These are phyloP conservation scores for Colletotrichum chlorophyti DNA, from an alignment of 2,329 filamentous ascomycete species.

Conservation along the genomic window DNA sequence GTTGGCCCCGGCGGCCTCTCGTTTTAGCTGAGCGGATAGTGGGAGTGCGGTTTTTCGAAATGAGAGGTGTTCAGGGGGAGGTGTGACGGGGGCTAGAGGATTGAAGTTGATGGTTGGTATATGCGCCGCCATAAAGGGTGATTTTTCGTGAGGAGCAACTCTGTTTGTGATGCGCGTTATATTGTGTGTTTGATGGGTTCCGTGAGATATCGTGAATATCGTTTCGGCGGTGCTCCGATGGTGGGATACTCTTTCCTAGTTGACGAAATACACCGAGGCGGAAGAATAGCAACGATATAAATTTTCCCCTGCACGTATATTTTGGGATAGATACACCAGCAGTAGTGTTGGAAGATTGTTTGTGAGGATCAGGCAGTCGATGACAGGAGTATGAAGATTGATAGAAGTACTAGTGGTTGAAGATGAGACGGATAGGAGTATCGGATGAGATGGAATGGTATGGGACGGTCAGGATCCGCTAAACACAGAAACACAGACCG, in stretches of 20 bases:
- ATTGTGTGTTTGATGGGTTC: neutral
- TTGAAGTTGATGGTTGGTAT: slow-evolving; percentile 35
- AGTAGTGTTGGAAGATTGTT: slow-evolving; percentile 1
- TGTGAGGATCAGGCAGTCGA: neutral
- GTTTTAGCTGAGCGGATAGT: slow-evolving; percentile 27
- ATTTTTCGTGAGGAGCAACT: slow-evolving; percentile 4
- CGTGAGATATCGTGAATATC: slow-evolving; percentile 10
- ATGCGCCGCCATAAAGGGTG: slow-evolving; percentile 27
- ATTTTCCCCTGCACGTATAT: neutral
- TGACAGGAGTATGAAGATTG: neutral
- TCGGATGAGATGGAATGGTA: slow-evolving; percentile 6
- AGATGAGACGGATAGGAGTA: neutral
- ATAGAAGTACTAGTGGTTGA: slow-evolving; percentile 1
- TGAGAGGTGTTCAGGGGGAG: slow-evolving; percentile 45
- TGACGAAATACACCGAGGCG: neutral
- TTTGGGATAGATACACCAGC: neutral
- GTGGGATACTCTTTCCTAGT: neutral
- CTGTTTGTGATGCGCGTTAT: slow-evolving; percentile 1
- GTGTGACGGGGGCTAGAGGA: slow-evolving; percentile 45
- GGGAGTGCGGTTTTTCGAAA: slow-evolving; percentile 34
- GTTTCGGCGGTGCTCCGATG: neutral
- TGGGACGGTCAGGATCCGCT: slow-evolving; percentile 18
- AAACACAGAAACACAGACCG: too few species aligned
- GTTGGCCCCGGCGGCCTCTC: slow-evolving; percentile 26
- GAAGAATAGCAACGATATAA: neutral